These are phyloP conservation scores for Penicillium rolfsii DNA, from an alignment of 2,329 filamentous ascomycete species.

Conservation along the genomic window DNA sequence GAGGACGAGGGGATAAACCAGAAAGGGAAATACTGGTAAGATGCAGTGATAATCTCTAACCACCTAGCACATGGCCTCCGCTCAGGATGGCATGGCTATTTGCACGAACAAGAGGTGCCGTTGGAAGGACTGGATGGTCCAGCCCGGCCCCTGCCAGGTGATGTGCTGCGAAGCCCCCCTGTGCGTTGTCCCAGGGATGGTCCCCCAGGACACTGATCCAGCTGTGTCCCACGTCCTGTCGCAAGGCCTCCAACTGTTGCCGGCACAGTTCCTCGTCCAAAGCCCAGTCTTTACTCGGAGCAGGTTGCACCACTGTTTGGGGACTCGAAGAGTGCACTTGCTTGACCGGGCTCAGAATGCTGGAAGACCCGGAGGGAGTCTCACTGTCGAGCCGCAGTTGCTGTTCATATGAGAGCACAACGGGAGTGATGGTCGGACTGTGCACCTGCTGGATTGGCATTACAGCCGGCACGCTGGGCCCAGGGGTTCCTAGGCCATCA, in stretches of 20 bases:
- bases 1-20: not conserved
- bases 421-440: conserved; percentile 32
- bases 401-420: conserved; percentile 32
- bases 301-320: conserved; percentile 30
- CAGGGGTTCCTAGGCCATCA: conserved; percentile 36
- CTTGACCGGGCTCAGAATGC: conserved; percentile 27
- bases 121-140: conserved; percentile 37
- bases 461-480: conserved; percentile 35
- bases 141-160: conserved; percentile 37
- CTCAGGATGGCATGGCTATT: conserved; percentile 47
- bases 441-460: conserved; percentile 37
- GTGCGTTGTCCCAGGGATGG: conserved; percentile 59
- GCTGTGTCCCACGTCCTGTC: conserved; percentile 80
- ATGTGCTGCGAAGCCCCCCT: conserved; percentile 36
- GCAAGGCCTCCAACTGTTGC: conserved; percentile 82
- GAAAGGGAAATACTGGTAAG: not conserved
- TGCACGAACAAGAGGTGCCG: conserved; percentile 40
- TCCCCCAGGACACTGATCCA: conserved; percentile 88
- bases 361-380: conserved; percentile 33
- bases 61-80: conserved; percentile 45
- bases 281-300: conserved; percentile 37
- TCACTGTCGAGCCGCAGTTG: conserved; percentile 39
- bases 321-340: conserved; percentile 24
- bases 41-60: conserved; percentile 20
- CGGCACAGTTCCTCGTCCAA: conserved; percentile 76